phyloP scores from a whole-genome alignment of 2,329 filamentous ascomycete genomes.

The Aphanoascus verrucosus region DNA sequence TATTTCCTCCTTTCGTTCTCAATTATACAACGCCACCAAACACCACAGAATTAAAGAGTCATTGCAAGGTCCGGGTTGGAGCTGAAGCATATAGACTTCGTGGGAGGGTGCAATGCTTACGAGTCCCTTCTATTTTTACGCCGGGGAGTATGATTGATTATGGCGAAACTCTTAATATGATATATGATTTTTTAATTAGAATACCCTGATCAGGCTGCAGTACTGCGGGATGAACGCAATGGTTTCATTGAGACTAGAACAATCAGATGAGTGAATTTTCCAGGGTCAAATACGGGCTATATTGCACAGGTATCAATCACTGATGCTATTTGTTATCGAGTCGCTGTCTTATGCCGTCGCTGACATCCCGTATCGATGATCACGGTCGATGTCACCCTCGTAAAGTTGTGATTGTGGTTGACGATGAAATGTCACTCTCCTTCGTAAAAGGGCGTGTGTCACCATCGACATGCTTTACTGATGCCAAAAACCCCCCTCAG shows the following conservation, averaged over 20 bases:
- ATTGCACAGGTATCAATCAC: neutral
- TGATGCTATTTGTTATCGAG: too few species aligned
- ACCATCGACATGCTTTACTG: too few species aligned
- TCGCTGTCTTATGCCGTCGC: too few species aligned
- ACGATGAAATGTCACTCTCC: too few species aligned
- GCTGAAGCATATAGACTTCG: slow-evolving; percentile 10
- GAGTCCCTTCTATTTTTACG: neutral
- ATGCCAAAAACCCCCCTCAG: too few species aligned
- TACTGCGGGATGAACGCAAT: neutral
- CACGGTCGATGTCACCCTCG: too few species aligned
- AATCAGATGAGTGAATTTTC: neutral
- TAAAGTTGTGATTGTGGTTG: too few species aligned
- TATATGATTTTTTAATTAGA: slow-evolving; percentile 8
- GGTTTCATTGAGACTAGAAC: neutral
- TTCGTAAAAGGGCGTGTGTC: too few species aligned
- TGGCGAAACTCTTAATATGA: slow-evolving; percentile 2
- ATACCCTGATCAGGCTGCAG: neutral
- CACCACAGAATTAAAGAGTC: neutral
- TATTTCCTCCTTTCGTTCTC: neutral
- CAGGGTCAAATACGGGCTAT: neutral
- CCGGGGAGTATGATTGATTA: neutral
- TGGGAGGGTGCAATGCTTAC: slow-evolving; percentile 3
- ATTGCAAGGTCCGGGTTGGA: neutral
- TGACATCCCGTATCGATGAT: too few species aligned
- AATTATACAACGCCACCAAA: neutral